phyloP scores from a whole-genome alignment of 1,284 basidiomycete species.

The Fomitopsis pinicola region DNA sequence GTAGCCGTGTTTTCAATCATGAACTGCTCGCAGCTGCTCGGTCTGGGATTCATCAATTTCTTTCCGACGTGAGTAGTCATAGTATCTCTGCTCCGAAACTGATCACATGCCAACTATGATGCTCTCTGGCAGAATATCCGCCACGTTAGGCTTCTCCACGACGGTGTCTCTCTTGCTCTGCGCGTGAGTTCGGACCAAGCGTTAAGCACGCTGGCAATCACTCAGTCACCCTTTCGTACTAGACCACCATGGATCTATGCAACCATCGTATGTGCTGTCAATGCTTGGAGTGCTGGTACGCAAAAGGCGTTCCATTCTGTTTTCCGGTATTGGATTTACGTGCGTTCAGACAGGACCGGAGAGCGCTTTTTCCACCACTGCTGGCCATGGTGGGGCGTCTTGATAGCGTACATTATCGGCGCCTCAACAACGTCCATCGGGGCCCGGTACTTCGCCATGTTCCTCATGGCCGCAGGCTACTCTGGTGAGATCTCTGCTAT shows the following conservation, averaged over 20 bases:
- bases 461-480: constrained; percentile 58
- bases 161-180: constrained; percentile 57
- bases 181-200: constrained; percentile 41
- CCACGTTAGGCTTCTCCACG: constrained; percentile 61
- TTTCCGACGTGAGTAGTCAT: constrained; percentile 57
- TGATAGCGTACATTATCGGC: constrained; percentile 60
- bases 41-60: constrained; percentile 70
- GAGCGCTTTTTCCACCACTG: constrained; percentile 69
- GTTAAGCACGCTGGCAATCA: constrained; percentile 2
- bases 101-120: not conserved
- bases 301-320: not conserved
- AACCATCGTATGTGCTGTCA: constrained; percentile 49
- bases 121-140: constrained; percentile 43
- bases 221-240: constrained; percentile 3
- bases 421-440: constrained; percentile 49
- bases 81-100: not conserved
- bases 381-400: constrained; percentile 55
- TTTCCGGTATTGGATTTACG: no score
- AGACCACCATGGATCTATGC: constrained; percentile 66
- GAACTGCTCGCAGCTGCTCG: constrained; percentile 47
- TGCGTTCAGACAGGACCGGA: constrained; percentile 45
- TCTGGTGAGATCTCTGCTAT: constrained; percentile 33
- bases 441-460: constrained; percentile 60
- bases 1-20: constrained; percentile 57
- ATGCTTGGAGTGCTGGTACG: constrained; percentile 64